Percentiles rank a stretch among this genome's conserved stretches.
These are phyloP conservation scores for Kwoniella sp. DNA, from an alignment of 768 basidiomycete species.

Conservation along the genomic window DNA sequence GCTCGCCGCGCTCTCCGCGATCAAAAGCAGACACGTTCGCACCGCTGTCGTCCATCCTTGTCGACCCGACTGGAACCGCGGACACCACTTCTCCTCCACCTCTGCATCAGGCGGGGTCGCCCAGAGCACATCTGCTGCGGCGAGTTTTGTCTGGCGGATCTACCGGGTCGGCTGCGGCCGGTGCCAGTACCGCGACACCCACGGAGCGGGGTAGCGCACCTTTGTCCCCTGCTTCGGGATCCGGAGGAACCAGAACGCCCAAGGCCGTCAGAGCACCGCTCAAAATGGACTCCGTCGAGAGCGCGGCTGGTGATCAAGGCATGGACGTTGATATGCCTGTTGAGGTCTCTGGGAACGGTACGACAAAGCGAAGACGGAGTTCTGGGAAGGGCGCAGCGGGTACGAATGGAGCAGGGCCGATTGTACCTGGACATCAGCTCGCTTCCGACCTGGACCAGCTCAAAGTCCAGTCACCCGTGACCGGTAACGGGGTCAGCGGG, in stretches of 20 bases:
- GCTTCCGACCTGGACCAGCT: constrained; percentile 21
- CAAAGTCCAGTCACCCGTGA: constrained; percentile 18
- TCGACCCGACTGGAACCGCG: no score
- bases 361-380: no score
- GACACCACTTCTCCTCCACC: no score
- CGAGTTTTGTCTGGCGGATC: constrained; percentile 12
- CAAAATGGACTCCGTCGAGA: not conserved
- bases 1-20: constrained; percentile 3
- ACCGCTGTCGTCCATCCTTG: constrained; percentile 8
- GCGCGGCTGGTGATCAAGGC: not conserved
- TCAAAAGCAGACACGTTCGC: constrained; percentile 4
- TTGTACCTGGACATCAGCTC: constrained; percentile 15
- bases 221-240: constrained; percentile 27
- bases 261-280: constrained; percentile 19
- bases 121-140: not conserved
- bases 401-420: not conserved
- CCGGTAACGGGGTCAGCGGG: no score
- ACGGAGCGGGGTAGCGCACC: constrained; percentile 2
- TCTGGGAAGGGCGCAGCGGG: no score
- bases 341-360: no score
- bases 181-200: not conserved
- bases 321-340: constrained; percentile 1
- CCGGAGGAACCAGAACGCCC: constrained; percentile 25
- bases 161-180: not conserved
- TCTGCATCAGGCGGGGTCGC: not conserved